A percentile compares a stretch with the other conserved stretches of the same genome.
These are phyloP conservation scores for Fusarium sp. DNA, from an alignment of 2,329 filamentous ascomycete species.

Conservation along the genomic window DNA sequence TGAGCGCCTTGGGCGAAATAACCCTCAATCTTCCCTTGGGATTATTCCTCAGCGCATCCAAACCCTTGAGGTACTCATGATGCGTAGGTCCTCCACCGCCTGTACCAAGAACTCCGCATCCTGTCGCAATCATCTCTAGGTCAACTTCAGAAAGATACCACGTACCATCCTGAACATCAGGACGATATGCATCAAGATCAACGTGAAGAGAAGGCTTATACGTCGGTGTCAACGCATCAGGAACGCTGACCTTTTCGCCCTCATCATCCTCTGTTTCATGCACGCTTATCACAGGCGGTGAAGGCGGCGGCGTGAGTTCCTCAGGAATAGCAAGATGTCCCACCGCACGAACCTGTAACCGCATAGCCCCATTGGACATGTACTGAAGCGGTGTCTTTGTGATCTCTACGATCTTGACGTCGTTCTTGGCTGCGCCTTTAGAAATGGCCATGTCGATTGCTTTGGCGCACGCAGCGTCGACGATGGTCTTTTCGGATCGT, in stretches of 20 bases:
- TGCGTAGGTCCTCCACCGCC: conserved; percentile 55
- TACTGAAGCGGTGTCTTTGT: conserved; percentile 58
- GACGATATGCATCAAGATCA: conserved; percentile 49
- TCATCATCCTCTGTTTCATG: conserved; percentile 40
- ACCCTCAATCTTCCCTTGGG: conserved; percentile 55
- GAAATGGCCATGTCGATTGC: conserved; percentile 49
- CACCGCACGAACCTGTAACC: conserved; percentile 53
- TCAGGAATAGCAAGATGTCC: conserved; percentile 50
- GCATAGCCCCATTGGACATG: conserved; percentile 51
- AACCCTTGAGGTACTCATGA: conserved; percentile 59
- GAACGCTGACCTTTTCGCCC: conserved; percentile 46
- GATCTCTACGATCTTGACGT: conserved; percentile 60
- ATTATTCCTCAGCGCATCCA: conserved; percentile 53
- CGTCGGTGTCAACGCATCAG: conserved; percentile 47
- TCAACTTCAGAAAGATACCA: conserved; percentile 56
- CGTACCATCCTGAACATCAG: conserved; percentile 48
- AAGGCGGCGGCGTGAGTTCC: conserved; percentile 43
- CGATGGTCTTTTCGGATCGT: conserved; percentile 53
- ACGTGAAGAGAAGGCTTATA: conserved; percentile 50
- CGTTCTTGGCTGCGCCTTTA: conserved; percentile 49
- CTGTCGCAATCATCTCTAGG: conserved; percentile 53
- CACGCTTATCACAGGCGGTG: conserved; percentile 17
- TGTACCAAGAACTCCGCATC: conserved; percentile 54
- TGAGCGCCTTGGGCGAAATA: conserved; percentile 53
- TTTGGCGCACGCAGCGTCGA: conserved; percentile 55